A percentile compares a stretch with the other conserved stretches of the same genome.
Conservation (phyloP, 148 eudicot genomes). For the Suaeda aralocaspica region DNA sequence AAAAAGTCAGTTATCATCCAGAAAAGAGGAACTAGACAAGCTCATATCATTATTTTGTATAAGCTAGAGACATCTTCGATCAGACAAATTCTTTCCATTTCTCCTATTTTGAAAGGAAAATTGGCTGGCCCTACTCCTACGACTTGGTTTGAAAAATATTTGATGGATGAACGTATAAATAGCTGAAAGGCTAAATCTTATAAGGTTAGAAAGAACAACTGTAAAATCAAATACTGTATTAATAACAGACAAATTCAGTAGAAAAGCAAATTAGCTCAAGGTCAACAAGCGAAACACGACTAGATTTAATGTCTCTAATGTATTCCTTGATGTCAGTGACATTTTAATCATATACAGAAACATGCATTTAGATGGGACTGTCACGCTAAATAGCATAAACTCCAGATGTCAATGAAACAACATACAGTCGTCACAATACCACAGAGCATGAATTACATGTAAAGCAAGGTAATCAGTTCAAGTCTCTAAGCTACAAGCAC, state of each 20-base stretch:
- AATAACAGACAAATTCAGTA: neutral
- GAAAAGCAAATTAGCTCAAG: neutral
- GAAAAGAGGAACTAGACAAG: neutral
- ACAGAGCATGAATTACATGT: neutral
- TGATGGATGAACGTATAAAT: too few relatives aligned
- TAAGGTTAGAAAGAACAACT: neutral
- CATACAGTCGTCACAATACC: neutral
- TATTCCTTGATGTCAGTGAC: too few relatives aligned
- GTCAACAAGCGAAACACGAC: neutral
- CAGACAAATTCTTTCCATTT: neutral
- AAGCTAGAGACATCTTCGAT: neutral
- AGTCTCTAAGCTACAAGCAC: neutral
- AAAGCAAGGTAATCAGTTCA: neutral
- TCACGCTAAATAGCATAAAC: neutral
- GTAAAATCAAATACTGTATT: too few relatives aligned
- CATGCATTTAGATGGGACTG: neutral
- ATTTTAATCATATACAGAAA: neutral
- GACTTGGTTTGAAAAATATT: slow-evolving; percentile 1
- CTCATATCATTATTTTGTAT: neutral
- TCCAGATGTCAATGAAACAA: neutral
- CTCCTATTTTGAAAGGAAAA: neutral
- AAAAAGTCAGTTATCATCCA: neutral
- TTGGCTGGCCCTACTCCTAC: neutral
- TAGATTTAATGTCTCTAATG: neutral
- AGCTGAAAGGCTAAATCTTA: neutral